Conservation (phyloP, 2,329 filamentous ascomycete species). For the Tolypocladium nubicola region DNA sequence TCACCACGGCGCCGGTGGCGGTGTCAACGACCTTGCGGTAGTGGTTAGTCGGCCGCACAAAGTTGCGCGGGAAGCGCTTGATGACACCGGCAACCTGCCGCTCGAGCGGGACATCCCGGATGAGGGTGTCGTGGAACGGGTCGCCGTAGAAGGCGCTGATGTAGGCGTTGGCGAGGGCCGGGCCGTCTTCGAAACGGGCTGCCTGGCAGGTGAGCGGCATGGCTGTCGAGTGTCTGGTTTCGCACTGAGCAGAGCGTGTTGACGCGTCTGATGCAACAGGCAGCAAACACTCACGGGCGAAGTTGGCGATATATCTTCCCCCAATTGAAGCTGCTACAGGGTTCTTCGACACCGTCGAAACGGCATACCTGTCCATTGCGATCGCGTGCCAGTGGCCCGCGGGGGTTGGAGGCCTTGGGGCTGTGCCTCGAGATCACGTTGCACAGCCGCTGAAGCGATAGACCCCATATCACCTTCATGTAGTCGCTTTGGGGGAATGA, state of each 20-base stretch:
- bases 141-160: neutral
- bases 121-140: neutral
- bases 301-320: neutral
- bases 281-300: neutral
- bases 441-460: neutral
- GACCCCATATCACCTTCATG: neutral
- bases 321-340: neutral
- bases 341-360: neutral
- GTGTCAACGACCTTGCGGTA: neutral
- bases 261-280: neutral
- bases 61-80: neutral
- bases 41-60: neutral
- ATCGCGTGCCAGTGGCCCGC: neutral
- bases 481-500: neutral
- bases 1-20: neutral
- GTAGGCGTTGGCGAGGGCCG: neutral
- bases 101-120: neutral
- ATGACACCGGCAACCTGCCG: neutral
- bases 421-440: neutral
- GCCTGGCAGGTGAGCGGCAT: slow-evolving; percentile 5
- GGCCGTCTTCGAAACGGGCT: slow-evolving; percentile 1
- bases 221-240: neutral
- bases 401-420: neutral
- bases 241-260: neutral
- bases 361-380: neutral